Evolutionary conservation across 2,329 filamentous ascomycete genomes (phyloP).

Genomic region (Cytospora piceae): DNA sequence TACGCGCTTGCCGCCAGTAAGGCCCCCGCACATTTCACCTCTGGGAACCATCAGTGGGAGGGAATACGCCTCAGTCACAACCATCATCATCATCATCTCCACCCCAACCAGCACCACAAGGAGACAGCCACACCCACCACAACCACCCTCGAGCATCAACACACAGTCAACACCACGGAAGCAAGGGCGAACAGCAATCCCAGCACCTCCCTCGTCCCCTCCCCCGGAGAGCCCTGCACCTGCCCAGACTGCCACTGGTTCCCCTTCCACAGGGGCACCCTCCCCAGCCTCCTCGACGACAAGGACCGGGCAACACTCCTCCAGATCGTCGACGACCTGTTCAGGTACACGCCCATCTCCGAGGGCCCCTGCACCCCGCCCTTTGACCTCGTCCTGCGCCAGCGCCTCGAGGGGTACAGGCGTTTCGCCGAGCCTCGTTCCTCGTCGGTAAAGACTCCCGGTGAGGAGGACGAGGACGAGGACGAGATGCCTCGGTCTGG

Average conservation of each 20-base stretch:
- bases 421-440: too few species aligned
- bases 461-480: background rate
- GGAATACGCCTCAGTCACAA: background rate
- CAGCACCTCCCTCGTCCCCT: background rate
- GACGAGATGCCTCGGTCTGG: constrained; percentile 22
- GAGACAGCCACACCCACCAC: background rate
- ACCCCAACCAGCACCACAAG: too few species aligned
- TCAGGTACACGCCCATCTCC: background rate
- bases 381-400: background rate
- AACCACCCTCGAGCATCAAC: background rate
- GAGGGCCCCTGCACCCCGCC: background rate
- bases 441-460: too few species aligned
- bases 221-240: too few species aligned
- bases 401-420: too few species aligned
- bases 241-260: too few species aligned
- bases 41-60: background rate
- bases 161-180: background rate
- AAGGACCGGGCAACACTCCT: background rate
- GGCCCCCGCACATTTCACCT: too few species aligned
- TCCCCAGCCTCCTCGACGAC: background rate
- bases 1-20: background rate
- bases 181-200: background rate
- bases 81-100: background rate
- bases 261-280: too few species aligned
- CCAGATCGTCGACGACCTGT: background rate